Base-by-base conservation (phyloP, 2,329 filamentous ascomycete species). In the Diaporthe citrichinensis region DNA sequence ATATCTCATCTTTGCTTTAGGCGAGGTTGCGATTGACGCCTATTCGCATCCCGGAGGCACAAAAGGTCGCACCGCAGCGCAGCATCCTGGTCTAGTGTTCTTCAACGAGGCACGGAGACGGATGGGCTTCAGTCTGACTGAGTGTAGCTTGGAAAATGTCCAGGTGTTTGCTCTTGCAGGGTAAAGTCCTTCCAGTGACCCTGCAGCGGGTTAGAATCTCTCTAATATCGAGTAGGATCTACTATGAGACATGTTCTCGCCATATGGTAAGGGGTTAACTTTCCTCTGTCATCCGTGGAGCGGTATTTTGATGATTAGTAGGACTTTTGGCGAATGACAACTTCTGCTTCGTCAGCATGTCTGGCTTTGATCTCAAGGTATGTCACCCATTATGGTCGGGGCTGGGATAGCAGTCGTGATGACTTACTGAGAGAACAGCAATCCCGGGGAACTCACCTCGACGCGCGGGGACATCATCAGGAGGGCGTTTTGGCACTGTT, bases 21-120 rank as follows among this genome's bases (percentile, higher is more conserved):
- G 91, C 15, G 88, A 92, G 76, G 84, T 91, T 28, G 89, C 90
- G 2, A 81, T 90, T n/a, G 87, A 88, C 57, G 88, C 87, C 9
- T 82, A 85, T 71, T 85, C 88, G 53, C 86, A 86, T 17, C 84
- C 85, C 1, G 90, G 89, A 78, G 89, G 90, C 3, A 83, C 91
- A 34, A 86, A 87, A 55, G 90, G 90, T 17, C 89, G 89, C 1
- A 85, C 86, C 2, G 78, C 81, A 3, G 83, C 85, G 20, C 84
- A 83, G 25, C 90, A 90, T 2, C 91, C 91, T 0, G 91, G 91
- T 0, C 80, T 92, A 3, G 85, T 86, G 1, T 85, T 91, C 49
- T 92, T 92, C 82, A 92, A 92, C 77, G 91, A 92, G 81, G 91
- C 90, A 23, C 86, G 91, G 69, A 87, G 87, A 75, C 85, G 90